Evolutionary conservation across 2,329 filamentous ascomycete genomes (phyloP).

Genomic region (Zasmidium citrigriseum): DNA sequence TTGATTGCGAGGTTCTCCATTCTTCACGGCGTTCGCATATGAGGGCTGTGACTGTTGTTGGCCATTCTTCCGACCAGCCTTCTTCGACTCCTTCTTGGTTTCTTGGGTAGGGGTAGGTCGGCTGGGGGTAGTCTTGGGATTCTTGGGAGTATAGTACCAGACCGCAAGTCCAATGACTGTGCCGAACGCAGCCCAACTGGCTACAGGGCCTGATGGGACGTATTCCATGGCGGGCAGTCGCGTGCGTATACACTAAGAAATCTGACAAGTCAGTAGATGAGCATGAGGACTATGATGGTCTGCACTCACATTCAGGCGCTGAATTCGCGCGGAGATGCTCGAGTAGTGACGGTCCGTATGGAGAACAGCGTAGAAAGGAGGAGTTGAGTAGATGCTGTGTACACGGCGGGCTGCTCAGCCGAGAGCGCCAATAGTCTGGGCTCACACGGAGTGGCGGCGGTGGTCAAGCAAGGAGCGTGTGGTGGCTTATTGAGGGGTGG

Average conservation of each 20-base stretch:
- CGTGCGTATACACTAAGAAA: neutral
- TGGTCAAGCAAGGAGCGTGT: neutral
- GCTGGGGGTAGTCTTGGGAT: neutral
- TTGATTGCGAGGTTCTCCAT: conserved; percentile 2
- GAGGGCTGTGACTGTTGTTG: neutral
- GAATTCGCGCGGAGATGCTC: neutral
- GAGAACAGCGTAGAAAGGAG: neutral
- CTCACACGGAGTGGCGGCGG: neutral
- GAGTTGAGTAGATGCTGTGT: neutral
- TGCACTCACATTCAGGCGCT: neutral
- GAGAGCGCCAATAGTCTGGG: neutral
- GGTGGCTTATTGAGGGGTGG: neutral
- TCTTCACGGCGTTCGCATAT: no score
- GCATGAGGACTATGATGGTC: neutral
- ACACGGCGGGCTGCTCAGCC: neutral
- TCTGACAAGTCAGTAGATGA: neutral
- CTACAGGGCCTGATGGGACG: conserved; percentile 1
- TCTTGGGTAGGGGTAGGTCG: conserved; percentile 7
- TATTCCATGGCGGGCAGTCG: conserved; percentile 4
- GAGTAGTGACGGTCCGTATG: neutral
- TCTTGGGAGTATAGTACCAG: conserved; percentile 11
- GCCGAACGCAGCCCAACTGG: conserved; percentile 14
- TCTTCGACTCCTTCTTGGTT: conserved; percentile 14
- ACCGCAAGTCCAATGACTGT: conserved; percentile 1
- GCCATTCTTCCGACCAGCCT: conserved; percentile 8